These are phyloP conservation scores for Kodamaea kakaduensis DNA, from an alignment of 805 yeast species.

Conservation along the genomic window DNA sequence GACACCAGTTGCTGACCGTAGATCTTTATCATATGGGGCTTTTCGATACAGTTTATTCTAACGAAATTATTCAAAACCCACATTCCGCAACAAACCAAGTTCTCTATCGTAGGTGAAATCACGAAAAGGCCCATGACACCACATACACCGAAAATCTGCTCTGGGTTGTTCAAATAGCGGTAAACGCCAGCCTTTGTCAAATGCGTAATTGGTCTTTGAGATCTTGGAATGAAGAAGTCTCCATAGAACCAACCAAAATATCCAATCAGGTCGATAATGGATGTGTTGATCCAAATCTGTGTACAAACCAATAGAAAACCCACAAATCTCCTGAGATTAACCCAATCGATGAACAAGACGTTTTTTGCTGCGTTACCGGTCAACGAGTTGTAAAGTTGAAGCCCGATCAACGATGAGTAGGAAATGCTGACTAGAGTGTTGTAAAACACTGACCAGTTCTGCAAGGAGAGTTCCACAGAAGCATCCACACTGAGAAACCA, in stretches of 20 bases:
- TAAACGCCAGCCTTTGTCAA: conserved; percentile 78
- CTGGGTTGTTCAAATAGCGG: conserved; percentile 79
- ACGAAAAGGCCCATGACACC: conserved; percentile 77
- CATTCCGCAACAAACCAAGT: conserved; percentile 46
- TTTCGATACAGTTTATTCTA: conserved; percentile 71
- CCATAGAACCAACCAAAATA: conserved; percentile 91
- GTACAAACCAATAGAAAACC: conserved; percentile 54
- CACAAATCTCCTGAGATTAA: conserved; percentile 51
- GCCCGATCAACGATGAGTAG: conserved; percentile 48
- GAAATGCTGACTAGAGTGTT: conserved; percentile 49
- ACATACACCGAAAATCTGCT: conserved; percentile 70
- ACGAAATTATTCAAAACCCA: conserved; percentile 67
- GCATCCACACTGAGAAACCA: conserved; percentile 61
- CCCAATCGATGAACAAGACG: conserved; percentile 32
- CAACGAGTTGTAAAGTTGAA: conserved; percentile 28
- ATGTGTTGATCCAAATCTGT: conserved; percentile 66
- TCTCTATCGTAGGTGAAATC: conserved; percentile 49
- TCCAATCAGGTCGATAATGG: conserved; percentile 68
- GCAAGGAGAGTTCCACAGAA: conserved; percentile 60
- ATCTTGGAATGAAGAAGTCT: conserved; percentile 67
- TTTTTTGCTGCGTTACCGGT: conserved; percentile 10
- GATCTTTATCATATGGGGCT: conserved; percentile 69
- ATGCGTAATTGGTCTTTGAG: conserved; percentile 36
- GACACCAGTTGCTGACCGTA: conserved; percentile 63
- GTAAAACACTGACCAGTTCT: conserved; percentile 70